Evolutionary conservation across 225 moss, liverwort and hornwort species (phyloP).

Genomic region (Sphagnum contortum): DNA sequence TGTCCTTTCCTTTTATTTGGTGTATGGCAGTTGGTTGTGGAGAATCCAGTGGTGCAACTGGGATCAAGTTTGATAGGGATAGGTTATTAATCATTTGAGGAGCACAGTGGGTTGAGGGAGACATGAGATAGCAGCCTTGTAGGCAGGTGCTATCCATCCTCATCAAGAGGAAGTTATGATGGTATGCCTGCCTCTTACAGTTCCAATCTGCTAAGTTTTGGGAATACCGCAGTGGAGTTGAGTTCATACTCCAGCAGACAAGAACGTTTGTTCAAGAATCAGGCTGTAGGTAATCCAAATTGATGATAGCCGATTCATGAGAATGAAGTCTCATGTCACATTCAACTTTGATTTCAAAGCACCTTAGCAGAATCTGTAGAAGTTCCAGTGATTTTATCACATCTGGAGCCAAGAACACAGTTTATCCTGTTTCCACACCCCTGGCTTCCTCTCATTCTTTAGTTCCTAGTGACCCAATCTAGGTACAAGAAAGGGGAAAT

Average conservation of each 20-base stretch:
- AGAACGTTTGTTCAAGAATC: conserved; percentile 58
- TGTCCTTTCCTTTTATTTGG: conserved; percentile 48
- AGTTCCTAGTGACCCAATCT: too few relatives aligned
- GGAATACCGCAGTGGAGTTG: conserved; percentile 28
- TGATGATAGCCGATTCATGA: too few relatives aligned
- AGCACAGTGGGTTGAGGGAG: conserved; percentile 35
- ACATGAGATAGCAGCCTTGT: conserved; percentile 32
- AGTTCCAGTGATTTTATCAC: too few relatives aligned
- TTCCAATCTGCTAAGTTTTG: conserved; percentile 48
- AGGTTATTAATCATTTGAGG: conserved; percentile 18
- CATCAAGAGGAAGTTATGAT: conserved; percentile 51
- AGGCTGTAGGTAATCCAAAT: conserved; percentile 37
- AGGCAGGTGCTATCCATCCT: conserved; percentile 38
- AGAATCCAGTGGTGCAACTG: conserved; percentile 38
- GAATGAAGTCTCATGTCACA: too few relatives aligned
- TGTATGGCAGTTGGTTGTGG: conserved; percentile 61
- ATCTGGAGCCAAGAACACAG: too few relatives aligned
- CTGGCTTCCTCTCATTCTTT: too few relatives aligned
- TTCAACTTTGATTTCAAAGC: too few relatives aligned
- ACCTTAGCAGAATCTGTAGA: too few relatives aligned
- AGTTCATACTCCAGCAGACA: conserved; percentile 54
- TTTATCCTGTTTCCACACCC: too few relatives aligned
- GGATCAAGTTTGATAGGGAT: conserved; percentile 19
- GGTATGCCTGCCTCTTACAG: conserved; percentile 40
- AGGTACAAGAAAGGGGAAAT: too few relatives aligned